Percentiles rank a stretch among this genome's conserved stretches.
Conservation (phyloP, 2,329 filamentous ascomycete species). For the Fusarium foetens region DNA sequence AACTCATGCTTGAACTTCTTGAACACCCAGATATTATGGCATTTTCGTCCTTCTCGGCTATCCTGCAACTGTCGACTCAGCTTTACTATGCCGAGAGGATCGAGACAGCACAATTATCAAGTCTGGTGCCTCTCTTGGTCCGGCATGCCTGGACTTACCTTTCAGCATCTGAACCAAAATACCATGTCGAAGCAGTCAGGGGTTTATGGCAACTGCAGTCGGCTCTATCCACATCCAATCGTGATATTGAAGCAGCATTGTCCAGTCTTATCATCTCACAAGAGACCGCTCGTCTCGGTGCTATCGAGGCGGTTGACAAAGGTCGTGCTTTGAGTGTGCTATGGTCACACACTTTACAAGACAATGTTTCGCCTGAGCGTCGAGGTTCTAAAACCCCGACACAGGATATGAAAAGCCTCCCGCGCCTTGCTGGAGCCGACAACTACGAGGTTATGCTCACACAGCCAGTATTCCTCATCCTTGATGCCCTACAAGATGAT, state of each 20-base stretch:
- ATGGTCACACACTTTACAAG: slow-evolving; percentile 82
- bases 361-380: slow-evolving; percentile 62
- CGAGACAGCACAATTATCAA: slow-evolving; percentile 62
- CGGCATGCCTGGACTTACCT: slow-evolving; percentile 81
- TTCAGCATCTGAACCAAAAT: slow-evolving; percentile 85
- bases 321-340: slow-evolving; percentile 78
- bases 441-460: slow-evolving; percentile 80
- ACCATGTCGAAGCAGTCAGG: slow-evolving; percentile 91
- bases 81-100: slow-evolving; percentile 66
- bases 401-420: slow-evolving; percentile 47
- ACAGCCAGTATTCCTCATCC: slow-evolving; percentile 80
- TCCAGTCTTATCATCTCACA: slow-evolving; percentile 72
- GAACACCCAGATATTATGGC: slow-evolving; percentile 51
- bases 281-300: slow-evolving; percentile 42
- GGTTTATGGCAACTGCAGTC: slow-evolving; percentile 87
- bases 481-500: slow-evolving; percentile 81
- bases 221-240: slow-evolving; percentile 71
- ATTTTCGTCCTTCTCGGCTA: slow-evolving; percentile 68
- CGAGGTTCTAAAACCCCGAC: slow-evolving; percentile 58
- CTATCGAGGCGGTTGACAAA: slow-evolving; percentile 62
- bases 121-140: slow-evolving; percentile 75
- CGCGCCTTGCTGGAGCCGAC: slow-evolving; percentile 64
- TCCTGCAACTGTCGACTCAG: slow-evolving; percentile 67
- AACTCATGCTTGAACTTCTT: slow-evolving; percentile 62
- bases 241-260: slow-evolving; percentile 83